Conservation (phyloP, 805 yeast genomes). For the Zygosaccharomyces siamensis region DNA sequence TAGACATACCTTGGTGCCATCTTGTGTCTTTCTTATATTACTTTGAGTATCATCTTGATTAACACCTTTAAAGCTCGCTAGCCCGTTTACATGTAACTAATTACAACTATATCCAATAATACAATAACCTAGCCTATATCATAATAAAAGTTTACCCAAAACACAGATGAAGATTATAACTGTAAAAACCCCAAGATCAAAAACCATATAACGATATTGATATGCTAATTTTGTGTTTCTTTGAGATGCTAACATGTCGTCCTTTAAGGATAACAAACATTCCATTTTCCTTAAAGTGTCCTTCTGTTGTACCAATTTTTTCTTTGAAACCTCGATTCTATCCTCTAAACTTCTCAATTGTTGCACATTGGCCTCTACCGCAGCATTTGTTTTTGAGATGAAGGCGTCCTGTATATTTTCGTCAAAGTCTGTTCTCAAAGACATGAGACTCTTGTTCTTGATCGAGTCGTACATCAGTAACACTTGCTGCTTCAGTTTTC, state of each 20-base stretch:
- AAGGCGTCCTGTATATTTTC: constrained; percentile 28
- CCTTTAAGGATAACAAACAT: constrained; percentile 19
- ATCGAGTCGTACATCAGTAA: constrained; percentile 28
- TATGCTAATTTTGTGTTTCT: constrained; percentile 16
- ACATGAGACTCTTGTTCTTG: constrained; percentile 26
- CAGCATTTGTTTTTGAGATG: constrained; percentile 12
- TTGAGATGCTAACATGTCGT: constrained; percentile 16
- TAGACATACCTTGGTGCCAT: constrained; percentile 17
- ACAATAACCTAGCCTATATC: background rate
- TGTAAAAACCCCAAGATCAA: constrained; percentile 11
- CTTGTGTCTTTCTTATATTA: background rate
- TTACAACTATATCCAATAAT: background rate
- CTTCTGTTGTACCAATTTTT: constrained; percentile 22
- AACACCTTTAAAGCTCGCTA: background rate
- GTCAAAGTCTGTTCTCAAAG: constrained; percentile 29
- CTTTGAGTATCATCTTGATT: background rate
- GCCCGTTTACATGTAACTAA: background rate
- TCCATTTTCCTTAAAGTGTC: constrained; percentile 29
- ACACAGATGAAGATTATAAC: constrained; percentile 4
- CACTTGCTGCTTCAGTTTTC: constrained; percentile 26
- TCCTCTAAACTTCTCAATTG: constrained; percentile 30
- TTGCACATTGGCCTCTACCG: constrained; percentile 17
- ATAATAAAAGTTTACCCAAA: constrained; percentile 10
- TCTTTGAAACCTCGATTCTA: constrained; percentile 24
- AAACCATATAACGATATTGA: constrained; percentile 14